phyloP scores from a whole-genome alignment of 495 filamentous ascomycete genomes.

The Xylaria venustula region DNA sequence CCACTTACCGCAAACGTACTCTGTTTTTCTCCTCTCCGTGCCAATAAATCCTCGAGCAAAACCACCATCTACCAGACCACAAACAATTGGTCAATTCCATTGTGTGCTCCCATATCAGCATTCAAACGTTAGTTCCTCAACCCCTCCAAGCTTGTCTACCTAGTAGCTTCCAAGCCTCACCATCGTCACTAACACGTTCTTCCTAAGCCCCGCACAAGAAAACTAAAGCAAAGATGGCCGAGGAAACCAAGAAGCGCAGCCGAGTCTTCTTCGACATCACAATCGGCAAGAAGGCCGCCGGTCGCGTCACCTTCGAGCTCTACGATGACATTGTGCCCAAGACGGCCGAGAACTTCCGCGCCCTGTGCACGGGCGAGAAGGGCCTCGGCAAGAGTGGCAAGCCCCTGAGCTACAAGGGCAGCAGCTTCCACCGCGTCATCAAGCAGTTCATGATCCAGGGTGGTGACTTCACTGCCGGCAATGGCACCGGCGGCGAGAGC shows the following conservation, averaged over 20 bases:
- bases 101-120: no score
- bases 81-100: not conserved
- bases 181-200: not conserved
- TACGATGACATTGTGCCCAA: constrained; percentile 91
- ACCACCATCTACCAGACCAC: not conserved
- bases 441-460: constrained; percentile 99
- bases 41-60: no score
- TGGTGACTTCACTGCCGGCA: constrained; percentile 93
- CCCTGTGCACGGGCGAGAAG: constrained; percentile 90
- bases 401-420: constrained; percentile 88
- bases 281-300: constrained; percentile 67
- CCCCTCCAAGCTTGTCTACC: constrained; percentile 1
- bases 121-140: not conserved
- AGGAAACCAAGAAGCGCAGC: constrained; percentile 52
- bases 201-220: no score
- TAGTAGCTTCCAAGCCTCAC: no score
- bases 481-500: constrained; percentile 94
- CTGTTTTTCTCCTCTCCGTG: not conserved
- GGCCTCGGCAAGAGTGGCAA: constrained; percentile 80
- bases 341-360: constrained; percentile 94
- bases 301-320: constrained; percentile 80
- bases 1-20: not conserved
- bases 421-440: constrained; percentile 93
- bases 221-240: constrained; percentile 42
- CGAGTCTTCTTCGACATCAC: constrained; percentile 89